Evolutionary conservation across 1,139 yeast species (phyloP).

Genomic region (Nematodospora anomalae): DNA sequence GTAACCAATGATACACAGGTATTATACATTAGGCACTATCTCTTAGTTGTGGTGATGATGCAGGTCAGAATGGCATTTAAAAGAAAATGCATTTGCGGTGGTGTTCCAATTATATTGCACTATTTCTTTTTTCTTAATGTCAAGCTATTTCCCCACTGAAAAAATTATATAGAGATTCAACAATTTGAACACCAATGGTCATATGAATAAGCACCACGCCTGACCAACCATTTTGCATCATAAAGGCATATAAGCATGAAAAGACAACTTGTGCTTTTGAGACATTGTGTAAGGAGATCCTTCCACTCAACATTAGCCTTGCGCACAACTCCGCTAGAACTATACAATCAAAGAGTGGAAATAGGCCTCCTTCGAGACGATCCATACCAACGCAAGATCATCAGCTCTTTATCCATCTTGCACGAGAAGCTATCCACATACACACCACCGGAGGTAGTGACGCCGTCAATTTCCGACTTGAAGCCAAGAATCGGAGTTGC

Average conservation of each 20-base stretch:
- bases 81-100: no score
- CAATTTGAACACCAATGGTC: neutral
- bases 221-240: no score
- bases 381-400: slow-evolving; percentile 64
- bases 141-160: no score
- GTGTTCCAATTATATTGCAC: neutral
- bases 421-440: slow-evolving; percentile 50
- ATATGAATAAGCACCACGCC: neutral
- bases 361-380: slow-evolving; percentile 59
- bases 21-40: no score
- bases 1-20: no score
- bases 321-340: slow-evolving; percentile 50
- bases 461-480: slow-evolving; percentile 49
- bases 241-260: no score
- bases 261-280: no score
- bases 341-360: slow-evolving; percentile 58
- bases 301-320: neutral
- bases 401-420: slow-evolving; percentile 52
- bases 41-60: no score
- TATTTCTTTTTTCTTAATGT: neutral
- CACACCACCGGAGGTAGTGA: slow-evolving; percentile 53
- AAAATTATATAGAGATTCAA: neutral
- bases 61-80: no score
- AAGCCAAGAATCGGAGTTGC: slow-evolving; percentile 49
- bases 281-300: neutral